Conservation (phyloP, 2,329 filamentous ascomycete genomes). For the Thielaviopsis ethacetica region DNA sequence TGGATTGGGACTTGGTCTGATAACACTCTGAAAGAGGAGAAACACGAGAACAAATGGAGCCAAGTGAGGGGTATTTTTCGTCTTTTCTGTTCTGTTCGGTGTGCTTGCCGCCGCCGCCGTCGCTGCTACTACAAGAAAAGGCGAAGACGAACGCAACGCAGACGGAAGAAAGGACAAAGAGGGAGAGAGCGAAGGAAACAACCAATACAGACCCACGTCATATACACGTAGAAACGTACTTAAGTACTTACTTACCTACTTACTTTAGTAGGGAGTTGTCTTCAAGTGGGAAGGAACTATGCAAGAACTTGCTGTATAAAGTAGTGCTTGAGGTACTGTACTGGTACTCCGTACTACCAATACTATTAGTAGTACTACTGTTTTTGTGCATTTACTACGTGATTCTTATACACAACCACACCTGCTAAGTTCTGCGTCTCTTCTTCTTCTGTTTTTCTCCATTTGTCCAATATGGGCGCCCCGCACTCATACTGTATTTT, state of each 20-base stretch:
- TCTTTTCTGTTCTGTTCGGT: background rate
- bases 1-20: too few species aligned
- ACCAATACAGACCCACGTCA: background rate
- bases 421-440: too few species aligned
- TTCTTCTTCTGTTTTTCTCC: background rate
- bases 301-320: background rate
- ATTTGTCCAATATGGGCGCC: background rate
- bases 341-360: too few species aligned
- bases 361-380: too few species aligned
- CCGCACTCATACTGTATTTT: background rate
- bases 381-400: too few species aligned
- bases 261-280: too few species aligned
- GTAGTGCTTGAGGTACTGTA: too few species aligned
- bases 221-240: background rate
- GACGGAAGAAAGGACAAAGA: too few species aligned
- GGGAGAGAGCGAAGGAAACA: background rate
- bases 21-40: background rate
- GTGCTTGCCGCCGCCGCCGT: too few species aligned
- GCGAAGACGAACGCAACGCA: too few species aligned
- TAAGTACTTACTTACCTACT: background rate
- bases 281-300: background rate
- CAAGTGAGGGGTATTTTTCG: background rate
- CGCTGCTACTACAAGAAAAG: too few species aligned
- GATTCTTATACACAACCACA: too few species aligned
- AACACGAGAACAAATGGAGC: background rate